phyloP scores from a whole-genome alignment of 2,329 filamentous ascomycete genomes.

The Penicillium verrucosum region DNA sequence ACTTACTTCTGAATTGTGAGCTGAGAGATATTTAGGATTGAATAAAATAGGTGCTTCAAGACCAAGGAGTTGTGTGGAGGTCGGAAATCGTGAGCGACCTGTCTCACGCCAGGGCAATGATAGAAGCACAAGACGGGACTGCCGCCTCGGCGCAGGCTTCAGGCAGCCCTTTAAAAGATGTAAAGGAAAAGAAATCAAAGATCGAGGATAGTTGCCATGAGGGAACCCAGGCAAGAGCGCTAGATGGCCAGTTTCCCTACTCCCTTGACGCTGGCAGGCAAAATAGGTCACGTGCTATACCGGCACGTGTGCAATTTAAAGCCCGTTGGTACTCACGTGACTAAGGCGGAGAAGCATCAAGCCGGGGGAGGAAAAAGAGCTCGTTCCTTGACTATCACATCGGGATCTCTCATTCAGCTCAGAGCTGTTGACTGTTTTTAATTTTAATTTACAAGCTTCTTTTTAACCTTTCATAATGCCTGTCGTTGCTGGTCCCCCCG shows the following conservation, averaged over 20 bases:
- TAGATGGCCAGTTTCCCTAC: conserved; percentile 18
- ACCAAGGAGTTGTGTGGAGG: conserved; percentile 32
- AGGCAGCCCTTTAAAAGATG: conserved; percentile 26
- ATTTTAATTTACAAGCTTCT: not conserved
- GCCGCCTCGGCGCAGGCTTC: conserved; percentile 32
- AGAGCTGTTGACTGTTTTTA: not conserved
- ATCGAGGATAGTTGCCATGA: conserved; percentile 27
- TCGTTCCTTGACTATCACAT: conserved; percentile 3
- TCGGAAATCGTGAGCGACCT: conserved; percentile 31
- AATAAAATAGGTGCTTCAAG: conserved; percentile 21
- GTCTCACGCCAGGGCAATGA: conserved; percentile 25
- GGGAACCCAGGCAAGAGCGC: conserved; percentile 22
- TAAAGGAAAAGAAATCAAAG: conserved; percentile 20
- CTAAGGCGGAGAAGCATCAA: conserved; percentile 18
- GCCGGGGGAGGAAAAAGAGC: conserved; percentile 18
- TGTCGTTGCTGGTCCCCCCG: conserved; percentile 53
- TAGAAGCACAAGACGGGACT: conserved; percentile 29
- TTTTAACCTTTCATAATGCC: conserved; percentile 47
- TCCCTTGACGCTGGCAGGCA: conserved; percentile 21
- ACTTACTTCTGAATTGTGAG: conserved; percentile 13
- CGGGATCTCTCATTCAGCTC: not conserved
- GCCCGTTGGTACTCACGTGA: conserved; percentile 21
- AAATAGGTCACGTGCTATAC: conserved; percentile 16
- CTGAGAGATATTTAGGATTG: conserved; percentile 11
- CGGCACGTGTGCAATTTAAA: conserved; percentile 17